phyloP scores from a whole-genome alignment of 2,329 filamentous ascomycete genomes.

The Ceratocystis colombiana region DNA sequence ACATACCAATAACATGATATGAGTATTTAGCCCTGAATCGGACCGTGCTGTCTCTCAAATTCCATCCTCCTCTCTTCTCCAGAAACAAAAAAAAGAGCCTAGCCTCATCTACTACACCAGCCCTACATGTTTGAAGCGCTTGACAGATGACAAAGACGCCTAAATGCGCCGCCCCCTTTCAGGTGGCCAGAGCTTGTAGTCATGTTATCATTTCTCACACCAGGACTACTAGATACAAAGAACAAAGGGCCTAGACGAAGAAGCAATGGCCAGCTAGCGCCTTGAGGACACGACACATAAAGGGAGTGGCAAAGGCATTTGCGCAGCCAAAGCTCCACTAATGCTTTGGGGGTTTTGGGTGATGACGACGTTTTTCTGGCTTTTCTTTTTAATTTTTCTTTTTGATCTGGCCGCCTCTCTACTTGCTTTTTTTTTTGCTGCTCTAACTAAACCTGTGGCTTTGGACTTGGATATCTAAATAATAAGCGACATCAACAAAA shows the following conservation, averaged over 20 bases:
- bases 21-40: background rate
- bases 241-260: background rate
- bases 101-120: background rate
- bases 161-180: background rate
- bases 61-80: background rate
- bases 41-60: background rate
- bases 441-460: background rate
- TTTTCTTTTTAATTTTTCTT: background rate
- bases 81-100: background rate
- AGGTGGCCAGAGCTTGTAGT: background rate
- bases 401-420: background rate
- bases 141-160: slow-evolving; percentile 2
- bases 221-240: too few relatives aligned
- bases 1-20: background rate
- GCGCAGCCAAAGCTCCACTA: background rate
- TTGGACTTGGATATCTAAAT: background rate
- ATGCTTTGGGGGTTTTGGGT: background rate
- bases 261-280: background rate
- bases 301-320: background rate
- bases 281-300: background rate
- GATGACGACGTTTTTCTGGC: background rate
- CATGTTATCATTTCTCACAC: background rate
- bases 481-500: background rate
- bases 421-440: background rate
- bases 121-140: background rate